Evolutionary conservation across 164 flowering plant genomes (phyloP).

Genomic region (Saururus chinensis): DNA sequence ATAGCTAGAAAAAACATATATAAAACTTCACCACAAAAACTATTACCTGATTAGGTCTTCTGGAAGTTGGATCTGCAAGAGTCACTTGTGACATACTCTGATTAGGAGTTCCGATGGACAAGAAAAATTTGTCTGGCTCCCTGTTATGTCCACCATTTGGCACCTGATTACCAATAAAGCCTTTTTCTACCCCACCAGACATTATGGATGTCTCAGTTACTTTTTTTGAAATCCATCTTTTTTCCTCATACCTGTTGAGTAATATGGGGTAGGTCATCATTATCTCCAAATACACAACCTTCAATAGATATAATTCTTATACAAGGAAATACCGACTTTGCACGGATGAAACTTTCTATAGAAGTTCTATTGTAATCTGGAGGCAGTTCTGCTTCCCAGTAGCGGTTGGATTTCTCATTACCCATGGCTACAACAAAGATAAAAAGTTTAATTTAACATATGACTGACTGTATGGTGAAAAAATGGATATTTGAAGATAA

Average conservation of each 20-base stretch:
- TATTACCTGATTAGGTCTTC: constrained; percentile 11
- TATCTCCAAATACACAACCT: not conserved
- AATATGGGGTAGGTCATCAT: not conserved
- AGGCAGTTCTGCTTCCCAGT: constrained; percentile 82
- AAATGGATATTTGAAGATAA: not conserved
- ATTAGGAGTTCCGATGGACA: constrained; percentile 3
- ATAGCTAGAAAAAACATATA: not conserved
- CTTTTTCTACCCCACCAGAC: constrained; percentile 12
- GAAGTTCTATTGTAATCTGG: constrained; percentile 47
- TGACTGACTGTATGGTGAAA: not conserved
- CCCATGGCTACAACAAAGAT: constrained; percentile 43
- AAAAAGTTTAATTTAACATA: too few species aligned
- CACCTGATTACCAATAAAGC: constrained; percentile 5
- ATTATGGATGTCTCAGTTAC: constrained; percentile 16
- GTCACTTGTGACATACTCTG: not conserved
- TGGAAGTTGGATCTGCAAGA: constrained; percentile 1
- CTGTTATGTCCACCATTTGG: constrained; percentile 4
- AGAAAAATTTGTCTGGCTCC: constrained; percentile 2
- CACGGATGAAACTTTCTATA: constrained; percentile 59
- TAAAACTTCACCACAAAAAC: not conserved
- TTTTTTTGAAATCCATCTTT: constrained; percentile 27
- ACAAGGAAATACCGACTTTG: constrained; percentile 33
- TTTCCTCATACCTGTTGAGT: constrained; percentile 38
- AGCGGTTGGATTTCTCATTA: constrained; percentile 61
- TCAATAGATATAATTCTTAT: too few species aligned